These are phyloP conservation scores for Cetraspora pellucida DNA, from an alignment of 192 early-diverging fungal genomes.

Conservation along the genomic window DNA sequence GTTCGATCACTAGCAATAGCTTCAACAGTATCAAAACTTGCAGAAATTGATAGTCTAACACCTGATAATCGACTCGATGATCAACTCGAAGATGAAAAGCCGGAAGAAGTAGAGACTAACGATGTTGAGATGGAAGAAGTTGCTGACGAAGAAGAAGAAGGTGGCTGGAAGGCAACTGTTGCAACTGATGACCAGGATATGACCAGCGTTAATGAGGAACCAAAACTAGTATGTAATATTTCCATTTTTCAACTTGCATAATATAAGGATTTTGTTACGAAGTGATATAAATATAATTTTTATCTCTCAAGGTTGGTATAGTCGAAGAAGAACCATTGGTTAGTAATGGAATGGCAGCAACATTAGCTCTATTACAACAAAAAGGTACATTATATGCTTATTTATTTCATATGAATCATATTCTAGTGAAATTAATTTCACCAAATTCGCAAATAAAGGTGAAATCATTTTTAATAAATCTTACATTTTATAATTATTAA, in stretches of 20 bases:
- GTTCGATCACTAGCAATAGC: conserved; percentile 62
- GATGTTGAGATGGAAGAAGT: conserved; percentile 40
- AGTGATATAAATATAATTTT: not conserved
- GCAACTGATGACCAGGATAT: conserved; percentile 35
- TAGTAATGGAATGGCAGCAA: conserved; percentile 77
- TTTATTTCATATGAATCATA: too few relatives aligned
- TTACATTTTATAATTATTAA: not conserved
- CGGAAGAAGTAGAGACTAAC: conserved; percentile 32
- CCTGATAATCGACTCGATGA: not conserved
- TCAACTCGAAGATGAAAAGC: conserved; percentile 37
- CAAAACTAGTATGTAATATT: conserved; percentile 29
- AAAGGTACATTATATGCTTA: conserved; percentile 59
- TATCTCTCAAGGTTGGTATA: conserved; percentile 22
- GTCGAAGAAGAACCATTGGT: conserved; percentile 80
- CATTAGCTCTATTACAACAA: conserved; percentile 77
- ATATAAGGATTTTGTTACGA: not conserved
- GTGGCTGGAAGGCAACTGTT: conserved; percentile 33
- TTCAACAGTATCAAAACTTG: conserved; percentile 35
- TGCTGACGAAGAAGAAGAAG: conserved; percentile 24
- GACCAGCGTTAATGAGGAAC: conserved; percentile 29
- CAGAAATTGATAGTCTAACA: not conserved
- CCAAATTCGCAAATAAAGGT: too few relatives aligned
- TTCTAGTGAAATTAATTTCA: too few relatives aligned
- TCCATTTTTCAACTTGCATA: not conserved
- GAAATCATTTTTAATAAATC: too few relatives aligned